Evolutionary conservation across 2,329 filamentous ascomycete genomes (phyloP).

Genomic region (Paradendryphiella salina): DNA sequence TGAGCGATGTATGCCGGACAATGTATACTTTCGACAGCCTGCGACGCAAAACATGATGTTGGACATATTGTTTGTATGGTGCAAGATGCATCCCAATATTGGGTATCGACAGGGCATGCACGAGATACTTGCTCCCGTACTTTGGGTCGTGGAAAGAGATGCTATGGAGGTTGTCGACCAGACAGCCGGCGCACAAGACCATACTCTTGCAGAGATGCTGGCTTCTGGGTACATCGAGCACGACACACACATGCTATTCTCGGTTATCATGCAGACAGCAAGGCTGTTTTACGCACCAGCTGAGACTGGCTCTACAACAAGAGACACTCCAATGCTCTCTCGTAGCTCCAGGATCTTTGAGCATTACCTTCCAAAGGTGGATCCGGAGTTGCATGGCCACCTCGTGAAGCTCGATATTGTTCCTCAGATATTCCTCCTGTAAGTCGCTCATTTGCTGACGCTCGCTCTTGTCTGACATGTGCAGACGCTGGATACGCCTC

Average conservation of each 20-base stretch:
- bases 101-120: conserved; percentile 99
- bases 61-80: conserved; percentile 91
- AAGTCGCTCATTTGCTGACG: conserved; percentile 33
- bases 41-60: conserved; percentile 78
- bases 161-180: conserved; percentile 60
- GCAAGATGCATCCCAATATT: conserved; percentile 83
- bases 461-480: conserved; percentile 21
- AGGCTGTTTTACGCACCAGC: conserved; percentile 83
- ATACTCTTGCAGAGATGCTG: conserved; percentile 56
- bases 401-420: conserved; percentile 82
- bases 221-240: conserved; percentile 80
- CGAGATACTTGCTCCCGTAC: conserved; percentile 85
- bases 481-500: conserved; percentile 86
- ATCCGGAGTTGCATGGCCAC: conserved; percentile 81
- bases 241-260: conserved; percentile 85
- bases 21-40: conserved; percentile 82
- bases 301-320: conserved; percentile 32
- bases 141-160: conserved; percentile 83
- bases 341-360: conserved; percentile 88
- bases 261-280: conserved; percentile 82
- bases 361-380: conserved; percentile 73
- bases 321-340: conserved; percentile 73
- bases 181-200: conserved; percentile 29
- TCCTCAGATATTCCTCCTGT: conserved; percentile 97
- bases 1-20: conserved; percentile 85